phyloP scores from a whole-genome alignment of 1,284 basidiomycete species.

The Rhodotorula sp. region DNA sequence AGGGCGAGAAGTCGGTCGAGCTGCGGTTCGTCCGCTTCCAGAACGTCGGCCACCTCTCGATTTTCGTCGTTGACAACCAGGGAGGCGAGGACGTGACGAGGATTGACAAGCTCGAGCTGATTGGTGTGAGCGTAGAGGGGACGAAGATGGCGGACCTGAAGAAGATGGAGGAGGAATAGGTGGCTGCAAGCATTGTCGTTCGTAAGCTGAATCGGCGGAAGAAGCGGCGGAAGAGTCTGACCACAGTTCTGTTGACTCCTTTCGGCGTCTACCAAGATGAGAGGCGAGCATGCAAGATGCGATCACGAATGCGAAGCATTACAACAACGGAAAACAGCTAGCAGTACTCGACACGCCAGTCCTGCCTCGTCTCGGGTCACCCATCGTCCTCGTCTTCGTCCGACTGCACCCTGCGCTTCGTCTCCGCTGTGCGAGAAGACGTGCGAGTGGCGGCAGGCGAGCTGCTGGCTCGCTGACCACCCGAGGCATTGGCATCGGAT shows the following conservation, averaged over 20 bases:
- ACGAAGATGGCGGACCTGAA: conserved; percentile 36
- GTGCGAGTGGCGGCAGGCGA: conserved; percentile 2
- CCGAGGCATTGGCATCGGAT: neutral
- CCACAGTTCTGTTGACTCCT: too few species aligned
- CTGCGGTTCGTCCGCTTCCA: conserved; percentile 42
- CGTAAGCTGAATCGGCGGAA: neutral
- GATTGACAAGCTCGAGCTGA: conserved; percentile 41
- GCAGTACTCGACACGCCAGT: neutral
- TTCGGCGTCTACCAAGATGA: too few species aligned
- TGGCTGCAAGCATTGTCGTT: neutral
- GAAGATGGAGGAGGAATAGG: conserved; percentile 32
- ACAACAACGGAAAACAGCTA: neutral
- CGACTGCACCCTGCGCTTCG: neutral
- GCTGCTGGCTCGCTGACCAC: neutral
- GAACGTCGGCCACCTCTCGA: conserved; percentile 36
- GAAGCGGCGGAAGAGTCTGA: too few species aligned
- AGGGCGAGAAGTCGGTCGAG: conserved; percentile 38
- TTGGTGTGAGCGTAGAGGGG: conserved; percentile 35
- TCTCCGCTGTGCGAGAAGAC: neutral
- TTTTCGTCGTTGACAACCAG: conserved; percentile 42
- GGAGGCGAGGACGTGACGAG: conserved; percentile 41
- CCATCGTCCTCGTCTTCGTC: conserved; percentile 2
- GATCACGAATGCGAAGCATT: neutral
- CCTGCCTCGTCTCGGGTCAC: neutral
- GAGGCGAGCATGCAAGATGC: too few species aligned